Conservation (phyloP, 164 flowering plant genomes). For the Stephania cephalantha region DNA sequence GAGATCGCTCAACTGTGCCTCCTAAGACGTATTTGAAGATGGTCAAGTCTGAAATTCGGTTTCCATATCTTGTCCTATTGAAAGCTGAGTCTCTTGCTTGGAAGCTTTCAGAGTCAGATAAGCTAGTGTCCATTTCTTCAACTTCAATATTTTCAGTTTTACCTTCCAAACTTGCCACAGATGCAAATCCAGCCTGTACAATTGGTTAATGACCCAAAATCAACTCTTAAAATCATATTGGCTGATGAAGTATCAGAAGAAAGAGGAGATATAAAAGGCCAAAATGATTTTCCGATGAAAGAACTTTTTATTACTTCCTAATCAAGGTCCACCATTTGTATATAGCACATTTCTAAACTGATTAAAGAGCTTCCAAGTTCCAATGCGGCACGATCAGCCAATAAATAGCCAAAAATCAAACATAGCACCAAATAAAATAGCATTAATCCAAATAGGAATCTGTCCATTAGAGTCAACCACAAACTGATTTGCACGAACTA, state of each 20-base stretch:
- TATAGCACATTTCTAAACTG: background rate
- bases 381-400: background rate
- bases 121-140: slow-evolving; percentile 37
- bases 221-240: background rate
- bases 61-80: slow-evolving; percentile 23
- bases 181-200: slow-evolving; percentile 36
- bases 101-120: slow-evolving; percentile 60
- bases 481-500: background rate
- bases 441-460: background rate
- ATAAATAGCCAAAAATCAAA: background rate
- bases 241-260: background rate
- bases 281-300: too few relatives aligned
- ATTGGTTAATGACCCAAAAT: background rate
- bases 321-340: background rate
- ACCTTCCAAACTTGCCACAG: slow-evolving; percentile 19
- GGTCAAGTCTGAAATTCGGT: slow-evolving; percentile 48
- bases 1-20: slow-evolving; percentile 51
- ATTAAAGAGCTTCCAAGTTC: background rate
- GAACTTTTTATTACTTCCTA: background rate
- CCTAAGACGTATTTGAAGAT: slow-evolving; percentile 81
- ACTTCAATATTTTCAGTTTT: slow-evolving; percentile 35
- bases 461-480: background rate
- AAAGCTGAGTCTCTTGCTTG: slow-evolving; percentile 37
- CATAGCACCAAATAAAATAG: background rate
- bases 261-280: background rate